Evolutionary conservation across 345 rosid species (phyloP).

Genomic region (Melaleuca alternifolia): DNA sequence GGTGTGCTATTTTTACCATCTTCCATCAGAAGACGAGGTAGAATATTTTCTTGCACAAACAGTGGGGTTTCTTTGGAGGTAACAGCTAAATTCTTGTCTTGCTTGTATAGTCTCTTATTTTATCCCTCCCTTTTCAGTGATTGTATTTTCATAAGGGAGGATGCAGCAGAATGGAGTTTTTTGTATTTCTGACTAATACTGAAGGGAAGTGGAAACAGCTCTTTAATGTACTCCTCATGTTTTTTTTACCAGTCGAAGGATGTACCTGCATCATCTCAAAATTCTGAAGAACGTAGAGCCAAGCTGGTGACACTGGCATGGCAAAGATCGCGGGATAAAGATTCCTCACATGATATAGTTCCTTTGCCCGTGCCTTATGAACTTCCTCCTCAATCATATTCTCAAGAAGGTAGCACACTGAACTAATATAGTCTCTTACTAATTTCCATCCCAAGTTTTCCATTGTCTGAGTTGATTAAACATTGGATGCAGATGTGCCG

Average conservation of each 20-base stretch:
- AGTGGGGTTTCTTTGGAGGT: constrained; percentile 23
- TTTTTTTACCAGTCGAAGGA: constrained; percentile 4
- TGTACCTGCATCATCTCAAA: neutral
- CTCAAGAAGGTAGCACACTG: constrained; percentile 44
- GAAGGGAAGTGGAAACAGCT: neutral
- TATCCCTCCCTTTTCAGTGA: neutral
- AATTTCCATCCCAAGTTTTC: neutral
- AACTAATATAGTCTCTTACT: neutral
- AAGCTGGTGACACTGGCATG: constrained; percentile 59
- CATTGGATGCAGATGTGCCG: constrained; percentile 52
- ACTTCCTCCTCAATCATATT: constrained; percentile 67
- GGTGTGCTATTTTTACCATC: constrained; percentile 79
- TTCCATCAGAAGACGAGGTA: constrained; percentile 8
- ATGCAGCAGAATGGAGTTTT: neutral
- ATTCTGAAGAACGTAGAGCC: constrained; percentile 16
- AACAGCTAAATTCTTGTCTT: neutral
- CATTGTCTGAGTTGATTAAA: neutral
- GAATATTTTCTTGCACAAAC: constrained; percentile 52
- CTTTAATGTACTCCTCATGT: neutral
- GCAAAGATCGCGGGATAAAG: constrained; percentile 27
- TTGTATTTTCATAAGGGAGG: neutral
- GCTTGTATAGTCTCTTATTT: neutral
- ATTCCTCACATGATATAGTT: constrained; percentile 32
- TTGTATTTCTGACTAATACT: neutral
- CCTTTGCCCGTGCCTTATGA: constrained; percentile 69